Evolutionary conservation across 768 basidiomycete species (phyloP).

Genomic region (Leucocoprinus birnbaumii): DNA sequence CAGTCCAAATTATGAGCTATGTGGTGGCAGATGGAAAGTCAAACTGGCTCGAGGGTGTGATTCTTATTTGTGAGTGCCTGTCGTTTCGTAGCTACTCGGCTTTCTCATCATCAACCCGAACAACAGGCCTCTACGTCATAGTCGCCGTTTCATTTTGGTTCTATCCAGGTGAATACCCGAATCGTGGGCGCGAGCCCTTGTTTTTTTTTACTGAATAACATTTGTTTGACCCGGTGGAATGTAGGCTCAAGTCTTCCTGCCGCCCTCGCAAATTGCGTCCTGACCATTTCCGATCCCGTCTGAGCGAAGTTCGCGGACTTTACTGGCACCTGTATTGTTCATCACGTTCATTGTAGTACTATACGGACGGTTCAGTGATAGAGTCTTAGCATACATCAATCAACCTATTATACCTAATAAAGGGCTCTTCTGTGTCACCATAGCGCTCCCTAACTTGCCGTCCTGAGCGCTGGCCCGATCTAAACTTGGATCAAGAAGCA

Average conservation of each 20-base stretch:
- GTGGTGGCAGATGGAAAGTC: slow-evolving; percentile 84
- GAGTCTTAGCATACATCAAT: too few species aligned
- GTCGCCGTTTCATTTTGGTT: slow-evolving; percentile 77
- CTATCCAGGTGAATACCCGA: slow-evolving; percentile 44
- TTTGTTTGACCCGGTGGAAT: not conserved
- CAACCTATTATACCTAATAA: too few species aligned
- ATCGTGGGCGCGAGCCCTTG: not conserved
- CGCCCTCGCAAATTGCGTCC: not conserved
- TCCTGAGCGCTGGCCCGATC: too few species aligned
- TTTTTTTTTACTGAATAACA: not conserved
- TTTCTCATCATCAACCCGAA: not conserved
- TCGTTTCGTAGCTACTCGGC: not conserved
- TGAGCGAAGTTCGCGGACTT: not conserved
- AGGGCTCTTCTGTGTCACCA: too few species aligned
- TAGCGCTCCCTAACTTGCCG: too few species aligned
- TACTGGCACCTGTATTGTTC: too few species aligned
- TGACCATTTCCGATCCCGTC: slow-evolving; percentile 1
- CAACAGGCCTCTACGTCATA: slow-evolving; percentile 61
- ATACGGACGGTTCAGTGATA: too few species aligned
- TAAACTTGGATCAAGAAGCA: too few species aligned
- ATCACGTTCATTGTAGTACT: too few species aligned
- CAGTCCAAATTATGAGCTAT: slow-evolving; percentile 82
- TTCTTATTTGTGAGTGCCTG: slow-evolving; percentile 57
- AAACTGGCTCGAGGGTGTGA: slow-evolving; percentile 89
- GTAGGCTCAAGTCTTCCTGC: slow-evolving; percentile 21